A percentile compares a stretch with the other conserved stretches of the same genome.
phyloP scores from a whole-genome alignment of 179 eudicot species.

The Beta lomatogona region DNA sequence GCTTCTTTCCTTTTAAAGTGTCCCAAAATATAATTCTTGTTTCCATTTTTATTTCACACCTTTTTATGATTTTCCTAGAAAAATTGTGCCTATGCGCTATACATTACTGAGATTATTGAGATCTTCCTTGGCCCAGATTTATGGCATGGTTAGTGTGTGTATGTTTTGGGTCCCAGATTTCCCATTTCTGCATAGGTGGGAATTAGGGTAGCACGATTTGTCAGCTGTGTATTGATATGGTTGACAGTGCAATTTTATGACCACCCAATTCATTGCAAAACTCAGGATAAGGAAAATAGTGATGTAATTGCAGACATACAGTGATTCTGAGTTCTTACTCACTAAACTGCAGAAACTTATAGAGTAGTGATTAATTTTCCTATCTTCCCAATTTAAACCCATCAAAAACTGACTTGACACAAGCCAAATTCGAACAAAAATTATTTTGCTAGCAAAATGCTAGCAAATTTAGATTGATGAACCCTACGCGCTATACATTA shows the following conservation, averaged over 20 bases:
- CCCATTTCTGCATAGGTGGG: slow-evolving; percentile 4
- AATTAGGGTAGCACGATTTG: slow-evolving; percentile 5
- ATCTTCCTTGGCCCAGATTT: neutral
- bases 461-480: no score
- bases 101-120: no score
- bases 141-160: neutral
- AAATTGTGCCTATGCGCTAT: no score
- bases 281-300: slow-evolving; percentile 5
- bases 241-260: slow-evolving; percentile 4
- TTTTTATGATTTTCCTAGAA: no score
- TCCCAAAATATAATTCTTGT: no score
- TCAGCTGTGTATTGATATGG: slow-evolving; percentile 7
- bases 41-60: no score
- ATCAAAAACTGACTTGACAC: no score
- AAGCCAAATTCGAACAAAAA: no score
- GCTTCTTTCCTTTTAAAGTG: no score
- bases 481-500: no score
- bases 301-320: neutral
- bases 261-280: slow-evolving; percentile 1
- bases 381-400: no score
- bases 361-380: neutral
- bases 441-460: no score
- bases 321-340: neutral
- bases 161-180: neutral
- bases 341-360: neutral